Conservation (phyloP, 1,139 yeast species). For the Magnusiomyces sp. region DNA sequence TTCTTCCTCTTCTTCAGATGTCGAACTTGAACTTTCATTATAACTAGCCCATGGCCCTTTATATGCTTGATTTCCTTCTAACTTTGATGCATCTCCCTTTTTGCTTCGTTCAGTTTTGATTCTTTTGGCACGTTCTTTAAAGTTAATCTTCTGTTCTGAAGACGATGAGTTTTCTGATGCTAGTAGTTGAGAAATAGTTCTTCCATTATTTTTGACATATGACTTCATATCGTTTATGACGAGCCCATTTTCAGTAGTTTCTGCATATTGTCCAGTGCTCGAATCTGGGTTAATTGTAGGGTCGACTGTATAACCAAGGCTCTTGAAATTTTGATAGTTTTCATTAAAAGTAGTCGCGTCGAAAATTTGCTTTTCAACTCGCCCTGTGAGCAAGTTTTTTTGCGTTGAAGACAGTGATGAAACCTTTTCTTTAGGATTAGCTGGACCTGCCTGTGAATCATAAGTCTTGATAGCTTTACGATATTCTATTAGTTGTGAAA, state of each 20-base stretch:
- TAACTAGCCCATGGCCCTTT: constrained; percentile 56
- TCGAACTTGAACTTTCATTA: constrained; percentile 5
- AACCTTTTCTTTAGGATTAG: not conserved
- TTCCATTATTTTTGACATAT: constrained; percentile 1
- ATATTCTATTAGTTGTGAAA: not conserved
- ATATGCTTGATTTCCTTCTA: constrained; percentile 40
- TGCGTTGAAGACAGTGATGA: constrained; percentile 2
- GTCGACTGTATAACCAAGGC: constrained; percentile 28
- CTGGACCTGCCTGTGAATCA: not conserved
- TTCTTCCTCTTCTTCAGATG: constrained; percentile 13
- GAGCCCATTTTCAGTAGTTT: too few relatives aligned
- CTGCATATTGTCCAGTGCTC: too few relatives aligned
- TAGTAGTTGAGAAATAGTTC: too few relatives aligned
- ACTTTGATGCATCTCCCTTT: constrained; percentile 34
- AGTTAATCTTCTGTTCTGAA: not conserved
- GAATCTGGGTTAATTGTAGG: constrained; percentile 17
- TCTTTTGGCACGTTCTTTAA: constrained; percentile 14
- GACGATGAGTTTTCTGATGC: too few relatives aligned
- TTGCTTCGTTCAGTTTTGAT: constrained; percentile 29
- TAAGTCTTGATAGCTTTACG: constrained; percentile 1
- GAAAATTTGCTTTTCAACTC: constrained; percentile 33
- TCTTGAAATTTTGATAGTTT: constrained; percentile 33
- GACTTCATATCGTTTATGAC: not conserved
- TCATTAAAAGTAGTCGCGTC: constrained; percentile 37
- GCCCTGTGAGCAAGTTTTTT: constrained; percentile 33